phyloP scores from a whole-genome alignment of 805 yeast genomes.

The Lipomyces kockii region DNA sequence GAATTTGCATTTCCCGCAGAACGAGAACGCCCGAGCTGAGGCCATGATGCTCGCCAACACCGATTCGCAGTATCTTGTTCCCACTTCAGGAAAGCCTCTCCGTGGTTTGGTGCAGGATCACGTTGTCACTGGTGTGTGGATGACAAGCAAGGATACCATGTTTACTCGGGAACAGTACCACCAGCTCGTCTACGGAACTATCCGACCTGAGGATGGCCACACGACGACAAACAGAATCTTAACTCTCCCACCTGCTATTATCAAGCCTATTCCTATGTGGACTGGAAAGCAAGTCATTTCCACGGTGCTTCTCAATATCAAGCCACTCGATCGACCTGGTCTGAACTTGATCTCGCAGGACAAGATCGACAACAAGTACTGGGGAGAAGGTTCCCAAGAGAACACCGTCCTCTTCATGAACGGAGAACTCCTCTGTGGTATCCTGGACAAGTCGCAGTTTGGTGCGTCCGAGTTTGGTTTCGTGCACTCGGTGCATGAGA shows the following conservation, averaged over 20 bases:
- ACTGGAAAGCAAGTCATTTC: conserved; percentile 97
- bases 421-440: conserved; percentile 90
- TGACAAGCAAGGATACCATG: conserved; percentile 88
- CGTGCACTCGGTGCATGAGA: conserved; percentile 94
- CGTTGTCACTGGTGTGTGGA: conserved; percentile 98
- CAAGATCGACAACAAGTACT: conserved; percentile 90
- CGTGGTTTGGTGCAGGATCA: conserved; percentile 99
- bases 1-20: conserved; percentile 99
- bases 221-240: conserved; percentile 65
- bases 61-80: conserved; percentile 95
- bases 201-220: conserved; percentile 97
- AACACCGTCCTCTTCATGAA: conserved; percentile 82
- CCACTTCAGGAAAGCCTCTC: conserved; percentile 97
- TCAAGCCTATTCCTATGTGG: conserved; percentile 91
- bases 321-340: conserved; percentile 89
- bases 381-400: conserved; percentile 86
- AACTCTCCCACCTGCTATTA: conserved; percentile 86
- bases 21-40: conserved; percentile 95
- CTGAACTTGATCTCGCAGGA: conserved; percentile 80
- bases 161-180: conserved; percentile 92
- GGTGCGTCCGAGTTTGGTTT: conserved; percentile 98
- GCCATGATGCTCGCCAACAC: conserved; percentile 95
- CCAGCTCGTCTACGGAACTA: conserved; percentile 89
- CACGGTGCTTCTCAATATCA: conserved; percentile 86
- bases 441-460: conserved; percentile 95